These are phyloP conservation scores for Aureobasidium zeae DNA, from an alignment of 2,329 filamentous ascomycete genomes.

Conservation along the genomic window DNA sequence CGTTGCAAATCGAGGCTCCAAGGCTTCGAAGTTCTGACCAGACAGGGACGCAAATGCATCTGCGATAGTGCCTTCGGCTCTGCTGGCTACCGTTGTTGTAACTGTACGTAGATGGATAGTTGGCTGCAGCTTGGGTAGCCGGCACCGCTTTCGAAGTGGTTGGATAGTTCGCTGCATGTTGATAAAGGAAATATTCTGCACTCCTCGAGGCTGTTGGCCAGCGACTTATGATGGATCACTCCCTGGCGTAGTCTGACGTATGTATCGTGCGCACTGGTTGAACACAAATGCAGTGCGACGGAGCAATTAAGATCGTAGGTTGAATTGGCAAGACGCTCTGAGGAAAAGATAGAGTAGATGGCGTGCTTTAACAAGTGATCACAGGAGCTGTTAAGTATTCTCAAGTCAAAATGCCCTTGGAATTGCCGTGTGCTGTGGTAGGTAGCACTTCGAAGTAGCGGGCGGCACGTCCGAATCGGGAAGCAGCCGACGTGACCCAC, in stretches of 20 bases:
- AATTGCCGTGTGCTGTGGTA: background rate
- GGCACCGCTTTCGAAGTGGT: background rate
- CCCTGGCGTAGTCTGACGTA: background rate
- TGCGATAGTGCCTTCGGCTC: constrained; percentile 41
- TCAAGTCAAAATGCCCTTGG: background rate
- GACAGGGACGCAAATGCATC: constrained; percentile 43
- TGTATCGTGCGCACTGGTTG: background rate
- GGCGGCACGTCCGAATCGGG: constrained; percentile 1
- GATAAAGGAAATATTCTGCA: background rate
- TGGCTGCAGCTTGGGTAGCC: background rate
- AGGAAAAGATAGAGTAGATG: background rate
- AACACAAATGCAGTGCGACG: background rate
- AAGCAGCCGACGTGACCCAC: background rate
- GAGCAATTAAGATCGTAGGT: background rate
- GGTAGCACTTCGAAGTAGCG: background rate
- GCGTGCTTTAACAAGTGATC: background rate
- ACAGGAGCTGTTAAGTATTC: background rate
- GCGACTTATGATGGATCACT: background rate
- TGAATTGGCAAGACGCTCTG: background rate
- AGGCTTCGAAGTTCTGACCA: constrained; percentile 36
- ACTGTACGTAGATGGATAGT: constrained; percentile 17
- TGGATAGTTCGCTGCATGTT: constrained; percentile 10
- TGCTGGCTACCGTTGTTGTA: constrained; percentile 26
- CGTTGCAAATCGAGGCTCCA: constrained; percentile 37
- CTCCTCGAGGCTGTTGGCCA: background rate